Conservation (phyloP, 2,329 filamentous ascomycete genomes). For the Beauveria caledonica region DNA sequence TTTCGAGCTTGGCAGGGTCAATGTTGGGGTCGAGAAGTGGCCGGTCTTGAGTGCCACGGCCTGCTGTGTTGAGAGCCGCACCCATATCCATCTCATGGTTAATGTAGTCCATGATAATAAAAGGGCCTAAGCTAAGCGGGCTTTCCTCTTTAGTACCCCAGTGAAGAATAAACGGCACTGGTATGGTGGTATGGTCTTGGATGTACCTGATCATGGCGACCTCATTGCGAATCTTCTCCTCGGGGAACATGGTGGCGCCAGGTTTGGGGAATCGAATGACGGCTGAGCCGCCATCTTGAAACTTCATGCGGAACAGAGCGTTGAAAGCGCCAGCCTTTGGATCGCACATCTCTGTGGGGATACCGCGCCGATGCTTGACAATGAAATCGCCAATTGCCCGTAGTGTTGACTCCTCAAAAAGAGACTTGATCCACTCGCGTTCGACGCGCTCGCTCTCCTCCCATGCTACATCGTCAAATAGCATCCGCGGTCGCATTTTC, state of each 20-base stretch:
- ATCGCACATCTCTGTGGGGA: background rate
- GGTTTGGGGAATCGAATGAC: slow-evolving; percentile 12
- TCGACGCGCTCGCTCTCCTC: slow-evolving; percentile 8
- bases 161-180: slow-evolving; percentile 13
- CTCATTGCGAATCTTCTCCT: slow-evolving; percentile 14
- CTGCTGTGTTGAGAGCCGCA: slow-evolving; percentile 10
- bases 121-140: slow-evolving; percentile 11
- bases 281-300: background rate
- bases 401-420: background rate
- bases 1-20: slow-evolving; percentile 8
- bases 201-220: slow-evolving; percentile 13
- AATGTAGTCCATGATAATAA: slow-evolving; percentile 15
- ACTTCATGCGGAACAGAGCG: background rate
- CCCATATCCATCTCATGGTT: slow-evolving; percentile 1
- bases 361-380: background rate
- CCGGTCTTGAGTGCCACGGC: background rate
- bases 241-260: slow-evolving; percentile 12
- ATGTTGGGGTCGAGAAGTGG: slow-evolving; percentile 6
- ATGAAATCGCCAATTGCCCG: slow-evolving; percentile 5
- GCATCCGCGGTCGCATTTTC: slow-evolving; percentile 3
- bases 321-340: background rate
- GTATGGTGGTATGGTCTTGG: slow-evolving; percentile 12
- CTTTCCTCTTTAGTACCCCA: slow-evolving; percentile 13
- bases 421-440: background rate
- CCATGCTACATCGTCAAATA: slow-evolving; percentile 4